Evolutionary conservation across 2,329 filamentous ascomycete genomes (phyloP).

Genomic region (Dactylellina sp.): DNA sequence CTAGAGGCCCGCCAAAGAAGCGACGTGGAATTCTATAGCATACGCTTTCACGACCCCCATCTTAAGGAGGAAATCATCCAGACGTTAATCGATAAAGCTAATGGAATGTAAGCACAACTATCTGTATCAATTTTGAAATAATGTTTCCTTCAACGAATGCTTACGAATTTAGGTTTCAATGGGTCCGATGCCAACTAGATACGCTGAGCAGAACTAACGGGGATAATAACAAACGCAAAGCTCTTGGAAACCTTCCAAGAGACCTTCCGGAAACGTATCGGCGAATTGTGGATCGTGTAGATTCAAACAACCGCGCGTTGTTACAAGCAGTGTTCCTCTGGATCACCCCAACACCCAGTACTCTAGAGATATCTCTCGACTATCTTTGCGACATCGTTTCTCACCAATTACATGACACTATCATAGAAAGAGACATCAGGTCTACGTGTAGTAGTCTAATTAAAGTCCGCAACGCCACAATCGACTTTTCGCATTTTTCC

Average conservation of each 20-base stretch:
- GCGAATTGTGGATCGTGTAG: slow-evolving; percentile 6
- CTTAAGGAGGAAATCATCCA: slow-evolving; percentile 26
- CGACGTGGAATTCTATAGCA: slow-evolving; percentile 28
- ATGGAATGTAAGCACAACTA: slow-evolving; percentile 29
- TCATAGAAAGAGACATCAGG: slow-evolving; percentile 11
- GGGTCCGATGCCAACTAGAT: slow-evolving; percentile 27
- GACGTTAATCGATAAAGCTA: slow-evolving; percentile 2
- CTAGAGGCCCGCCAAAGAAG: slow-evolving; percentile 18
- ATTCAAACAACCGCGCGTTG: slow-evolving; percentile 1
- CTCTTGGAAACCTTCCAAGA: slow-evolving; percentile 10
- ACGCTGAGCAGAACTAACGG: slow-evolving; percentile 21
- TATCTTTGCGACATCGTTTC: slow-evolving; percentile 5
- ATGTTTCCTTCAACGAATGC: not conserved
- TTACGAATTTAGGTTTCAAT: slow-evolving; percentile 29
- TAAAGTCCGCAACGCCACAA: not conserved
- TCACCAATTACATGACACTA: slow-evolving; percentile 3
- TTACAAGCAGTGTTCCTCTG: not conserved
- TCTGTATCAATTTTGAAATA: not conserved
- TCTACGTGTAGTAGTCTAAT: slow-evolving; percentile 24
- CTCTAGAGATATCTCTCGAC: slow-evolving; percentile 6
- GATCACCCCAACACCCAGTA: not conserved
- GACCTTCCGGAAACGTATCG: slow-evolving; percentile 42
- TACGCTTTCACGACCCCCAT: slow-evolving; percentile 12
- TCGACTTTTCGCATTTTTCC: slow-evolving; percentile 22
- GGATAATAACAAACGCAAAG: slow-evolving; percentile 10